Conservation (phyloP, 306 rosid genomes). For the Lablab purpureus region DNA sequence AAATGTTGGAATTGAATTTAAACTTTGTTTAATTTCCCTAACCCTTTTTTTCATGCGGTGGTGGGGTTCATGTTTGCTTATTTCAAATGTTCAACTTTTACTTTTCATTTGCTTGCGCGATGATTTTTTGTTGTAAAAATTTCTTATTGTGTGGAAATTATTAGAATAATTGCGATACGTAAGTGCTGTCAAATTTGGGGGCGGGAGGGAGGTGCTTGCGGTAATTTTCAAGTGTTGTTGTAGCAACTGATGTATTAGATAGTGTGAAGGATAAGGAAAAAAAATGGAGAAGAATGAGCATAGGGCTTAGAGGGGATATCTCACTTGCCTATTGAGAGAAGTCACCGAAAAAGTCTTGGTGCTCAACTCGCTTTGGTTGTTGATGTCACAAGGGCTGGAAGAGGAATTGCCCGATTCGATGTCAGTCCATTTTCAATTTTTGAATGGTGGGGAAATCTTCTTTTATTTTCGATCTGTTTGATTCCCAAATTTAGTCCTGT, state of each 20-base stretch:
- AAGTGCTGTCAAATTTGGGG: neutral
- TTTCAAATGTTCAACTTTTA: neutral
- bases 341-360: too few relatives aligned
- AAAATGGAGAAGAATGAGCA: neutral
- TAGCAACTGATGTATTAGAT: neutral
- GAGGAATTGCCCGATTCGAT: too few relatives aligned
- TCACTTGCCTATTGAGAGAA: too few relatives aligned
- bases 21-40: neutral
- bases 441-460: neutral
- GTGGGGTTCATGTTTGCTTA: neutral
- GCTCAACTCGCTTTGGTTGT: too few relatives aligned
- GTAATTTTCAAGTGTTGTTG: neutral
- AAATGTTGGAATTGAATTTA: constrained; percentile 1
- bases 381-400: too few relatives aligned
- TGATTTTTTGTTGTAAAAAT: neutral
- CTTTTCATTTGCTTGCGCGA: neutral
- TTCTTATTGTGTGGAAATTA: neutral
- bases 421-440: neutral
- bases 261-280: neutral
- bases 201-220: neutral
- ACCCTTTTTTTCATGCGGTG: neutral
- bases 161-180: neutral
- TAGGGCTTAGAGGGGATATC: neutral
- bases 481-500: neutral
- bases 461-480: neutral